Evolutionary conservation across 2,329 filamentous ascomycete genomes (phyloP).

Genomic region (Aspergillus sp.): DNA sequence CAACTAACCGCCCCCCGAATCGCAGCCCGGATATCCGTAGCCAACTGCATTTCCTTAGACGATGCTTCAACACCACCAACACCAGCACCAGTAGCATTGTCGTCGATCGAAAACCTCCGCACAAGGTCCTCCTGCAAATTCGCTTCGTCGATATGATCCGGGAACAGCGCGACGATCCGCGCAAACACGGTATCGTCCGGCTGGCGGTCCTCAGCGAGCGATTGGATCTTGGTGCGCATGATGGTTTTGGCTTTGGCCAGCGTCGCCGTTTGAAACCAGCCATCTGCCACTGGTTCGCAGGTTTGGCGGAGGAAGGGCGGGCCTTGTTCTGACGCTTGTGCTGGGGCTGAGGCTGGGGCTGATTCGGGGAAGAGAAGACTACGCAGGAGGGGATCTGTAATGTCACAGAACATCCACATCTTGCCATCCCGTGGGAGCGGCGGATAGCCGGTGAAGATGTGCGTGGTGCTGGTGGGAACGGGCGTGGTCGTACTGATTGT

Average conservation of each 20-base stretch:
- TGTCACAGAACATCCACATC: constrained; percentile 90
- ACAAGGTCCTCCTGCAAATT: constrained; percentile 9
- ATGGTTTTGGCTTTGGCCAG: constrained; percentile 77
- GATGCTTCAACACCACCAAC: constrained; percentile 1
- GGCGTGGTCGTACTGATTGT: constrained; percentile 4
- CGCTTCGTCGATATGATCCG: constrained; percentile 23
- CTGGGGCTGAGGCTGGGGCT: constrained; percentile 33
- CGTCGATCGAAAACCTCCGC: constrained; percentile 19
- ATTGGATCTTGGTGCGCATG: constrained; percentile 77
- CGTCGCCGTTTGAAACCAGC: constrained; percentile 77
- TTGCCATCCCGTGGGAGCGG: constrained; percentile 70
- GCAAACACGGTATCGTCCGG: constrained; percentile 28
- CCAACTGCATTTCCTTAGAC: constrained; percentile 20
- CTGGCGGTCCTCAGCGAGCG: constrained; percentile 43
- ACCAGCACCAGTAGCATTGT: constrained; percentile 1
- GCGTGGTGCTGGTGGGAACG: constrained; percentile 27
- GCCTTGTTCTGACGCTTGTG: constrained; percentile 20
- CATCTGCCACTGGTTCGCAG: constrained; percentile 57
- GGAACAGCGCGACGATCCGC: constrained; percentile 28
- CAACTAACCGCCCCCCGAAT: constrained; percentile 26
- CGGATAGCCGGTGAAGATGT: constrained; percentile 72
- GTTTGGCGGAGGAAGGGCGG: constrained; percentile 43
- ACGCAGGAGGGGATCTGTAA: constrained; percentile 68
- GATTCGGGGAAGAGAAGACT: constrained; percentile 54
- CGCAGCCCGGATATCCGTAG: constrained; percentile 28